Evolutionary conservation across 352 stramenopile genomes (phyloP).

Genomic region (Globisporangium irregulare): DNA sequence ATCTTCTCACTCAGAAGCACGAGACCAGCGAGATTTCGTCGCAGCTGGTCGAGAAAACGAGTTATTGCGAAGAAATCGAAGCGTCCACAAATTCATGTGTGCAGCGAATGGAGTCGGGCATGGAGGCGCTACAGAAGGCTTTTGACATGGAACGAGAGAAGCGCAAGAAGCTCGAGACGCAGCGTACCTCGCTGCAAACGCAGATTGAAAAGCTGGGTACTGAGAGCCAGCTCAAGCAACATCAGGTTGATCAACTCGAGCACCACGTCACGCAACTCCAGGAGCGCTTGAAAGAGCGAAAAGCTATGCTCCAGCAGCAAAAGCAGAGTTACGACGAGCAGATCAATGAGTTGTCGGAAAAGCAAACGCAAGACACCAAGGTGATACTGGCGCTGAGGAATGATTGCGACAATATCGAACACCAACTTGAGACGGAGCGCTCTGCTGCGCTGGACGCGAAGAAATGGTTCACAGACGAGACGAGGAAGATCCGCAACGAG

Average conservation of each 20-base stretch:
- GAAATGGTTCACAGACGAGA: slow-evolving; percentile 27
- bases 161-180: slow-evolving; percentile 45
- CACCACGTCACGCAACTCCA: slow-evolving; percentile 31
- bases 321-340: slow-evolving; percentile 29
- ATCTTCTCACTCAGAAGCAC: slow-evolving; percentile 34
- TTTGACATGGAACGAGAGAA: slow-evolving; percentile 41
- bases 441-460: slow-evolving; percentile 21
- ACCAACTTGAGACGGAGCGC: slow-evolving; percentile 24
- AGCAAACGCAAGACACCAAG: slow-evolving; percentile 36
- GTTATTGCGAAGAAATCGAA: slow-evolving; percentile 4
- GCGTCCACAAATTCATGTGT: not conserved
- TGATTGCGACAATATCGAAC: slow-evolving; percentile 31
- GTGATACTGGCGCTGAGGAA: slow-evolving; percentile 36
- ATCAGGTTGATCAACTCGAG: slow-evolving; percentile 36
- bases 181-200: slow-evolving; percentile 30
- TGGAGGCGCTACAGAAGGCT: slow-evolving; percentile 37
- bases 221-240: slow-evolving; percentile 27
- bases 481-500: slow-evolving; percentile 31
- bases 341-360: slow-evolving; percentile 30
- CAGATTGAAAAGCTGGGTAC: slow-evolving; percentile 36
- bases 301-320: slow-evolving; percentile 42
- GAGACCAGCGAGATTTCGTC: slow-evolving; percentile 27
- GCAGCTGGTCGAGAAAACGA: not conserved
- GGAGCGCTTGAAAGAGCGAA: slow-evolving; percentile 45
- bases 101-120: slow-evolving; percentile 27